phyloP scores from a whole-genome alignment of 306 rosid species.

The Calophaca sinica region DNA sequence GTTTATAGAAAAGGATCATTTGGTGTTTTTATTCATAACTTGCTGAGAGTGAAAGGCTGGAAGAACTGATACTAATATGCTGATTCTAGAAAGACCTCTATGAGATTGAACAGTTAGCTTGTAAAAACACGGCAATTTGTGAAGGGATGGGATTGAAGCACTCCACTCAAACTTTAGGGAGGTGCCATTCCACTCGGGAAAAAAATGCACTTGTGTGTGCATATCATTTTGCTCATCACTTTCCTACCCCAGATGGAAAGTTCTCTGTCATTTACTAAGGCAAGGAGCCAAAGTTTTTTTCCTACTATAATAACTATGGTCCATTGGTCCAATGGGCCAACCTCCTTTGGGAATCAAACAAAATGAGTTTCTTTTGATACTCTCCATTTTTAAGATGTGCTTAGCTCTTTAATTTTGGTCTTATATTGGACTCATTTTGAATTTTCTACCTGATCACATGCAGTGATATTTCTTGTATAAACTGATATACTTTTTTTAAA shows the following conservation, averaged over 20 bases:
- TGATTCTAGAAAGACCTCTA: background rate
- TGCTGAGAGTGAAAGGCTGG: background rate
- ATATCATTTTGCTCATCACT: background rate
- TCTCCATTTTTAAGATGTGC: slow-evolving; percentile 1
- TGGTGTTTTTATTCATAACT: background rate
- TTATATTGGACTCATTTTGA: slow-evolving; percentile 21
- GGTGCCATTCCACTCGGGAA: background rate
- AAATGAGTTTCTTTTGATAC: slow-evolving; percentile 18
- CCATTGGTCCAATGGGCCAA: background rate
- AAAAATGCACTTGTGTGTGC: background rate
- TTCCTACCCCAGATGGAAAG: slow-evolving; percentile 2
- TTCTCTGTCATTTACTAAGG: background rate
- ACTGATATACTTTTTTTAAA: background rate
- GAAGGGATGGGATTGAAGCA: background rate
- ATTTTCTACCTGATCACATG: slow-evolving; percentile 28
- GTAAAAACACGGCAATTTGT: slow-evolving; percentile 8
- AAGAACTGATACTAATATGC: background rate
- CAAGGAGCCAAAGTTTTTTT: background rate
- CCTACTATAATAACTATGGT: background rate
- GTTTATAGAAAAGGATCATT: background rate
- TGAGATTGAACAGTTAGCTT: background rate
- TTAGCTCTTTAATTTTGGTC: background rate
- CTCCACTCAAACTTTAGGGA: background rate
- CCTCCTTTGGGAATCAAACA: background rate
- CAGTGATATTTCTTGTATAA: background rate